Evolutionary conservation across 1,284 basidiomycete genomes (phyloP).

Genomic region (Tilletia horrida): DNA sequence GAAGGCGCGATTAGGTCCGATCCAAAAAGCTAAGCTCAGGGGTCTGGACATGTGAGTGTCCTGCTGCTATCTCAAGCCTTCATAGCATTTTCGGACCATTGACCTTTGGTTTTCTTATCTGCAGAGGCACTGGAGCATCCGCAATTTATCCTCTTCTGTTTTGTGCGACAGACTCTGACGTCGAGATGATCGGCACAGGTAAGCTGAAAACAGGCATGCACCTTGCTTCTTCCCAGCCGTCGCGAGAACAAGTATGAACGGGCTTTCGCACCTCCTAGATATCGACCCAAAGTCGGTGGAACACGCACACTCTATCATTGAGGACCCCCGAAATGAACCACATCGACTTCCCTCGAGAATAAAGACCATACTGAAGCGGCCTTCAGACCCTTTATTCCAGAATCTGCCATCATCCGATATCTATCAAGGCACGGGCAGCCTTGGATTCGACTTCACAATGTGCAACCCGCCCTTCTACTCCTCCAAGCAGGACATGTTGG

Average conservation of each 20-base stretch:
- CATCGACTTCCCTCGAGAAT: conserved; percentile 60
- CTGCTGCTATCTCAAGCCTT: neutral
- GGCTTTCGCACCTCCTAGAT: conserved; percentile 17
- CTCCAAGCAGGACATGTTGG: conserved; percentile 66
- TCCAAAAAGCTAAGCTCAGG: neutral
- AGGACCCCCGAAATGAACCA: conserved; percentile 57
- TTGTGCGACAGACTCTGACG: conserved; percentile 56
- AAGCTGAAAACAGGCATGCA: too few species aligned
- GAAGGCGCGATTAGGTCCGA: neutral
- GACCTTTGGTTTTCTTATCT: neutral
- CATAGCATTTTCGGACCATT: neutral
- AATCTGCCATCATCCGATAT: conserved; percentile 44
- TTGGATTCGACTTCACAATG: conserved; percentile 63
- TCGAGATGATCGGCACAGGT: conserved; percentile 73
- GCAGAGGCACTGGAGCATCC: conserved; percentile 85
- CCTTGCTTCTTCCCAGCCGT: too few species aligned
- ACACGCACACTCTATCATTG: conserved; percentile 63
- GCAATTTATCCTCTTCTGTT: conserved; percentile 80
- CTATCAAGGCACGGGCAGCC: too few species aligned
- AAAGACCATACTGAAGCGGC: conserved; percentile 57
- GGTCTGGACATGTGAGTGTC: conserved; percentile 9
- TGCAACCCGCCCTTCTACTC: conserved; percentile 94
- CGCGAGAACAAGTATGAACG: too few species aligned
- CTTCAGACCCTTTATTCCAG: conserved; percentile 60
- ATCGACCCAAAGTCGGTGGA: conserved; percentile 65